Percentiles rank a stretch among this genome's conserved stretches.
Conservation (phyloP, 176 grass and related monocot species). For the Phragmites australis region DNA sequence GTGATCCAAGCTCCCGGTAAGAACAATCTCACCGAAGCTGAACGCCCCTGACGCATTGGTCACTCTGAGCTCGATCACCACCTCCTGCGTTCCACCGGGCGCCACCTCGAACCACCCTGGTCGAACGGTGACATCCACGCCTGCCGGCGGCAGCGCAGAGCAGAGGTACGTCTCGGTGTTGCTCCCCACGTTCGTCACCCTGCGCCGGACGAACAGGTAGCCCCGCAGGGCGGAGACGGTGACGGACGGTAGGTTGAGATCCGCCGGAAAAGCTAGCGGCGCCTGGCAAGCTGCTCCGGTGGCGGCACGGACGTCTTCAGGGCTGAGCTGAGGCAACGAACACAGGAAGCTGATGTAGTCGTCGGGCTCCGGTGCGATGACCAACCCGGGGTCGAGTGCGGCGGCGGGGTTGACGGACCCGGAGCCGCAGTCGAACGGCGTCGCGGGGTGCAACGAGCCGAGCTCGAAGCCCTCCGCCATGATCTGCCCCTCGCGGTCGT, state of each 20-base stretch:
- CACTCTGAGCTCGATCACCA: slow-evolving; percentile 45
- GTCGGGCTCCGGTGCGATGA: slow-evolving; percentile 42
- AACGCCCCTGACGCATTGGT: slow-evolving; percentile 28
- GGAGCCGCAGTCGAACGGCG: slow-evolving; percentile 58
- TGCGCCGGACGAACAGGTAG: slow-evolving; percentile 31
- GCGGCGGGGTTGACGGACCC: slow-evolving; percentile 50
- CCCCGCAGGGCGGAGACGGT: slow-evolving; percentile 52
- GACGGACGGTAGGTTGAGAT: slow-evolving; percentile 68
- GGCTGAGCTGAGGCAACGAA: slow-evolving; percentile 43
- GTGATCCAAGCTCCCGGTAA: slow-evolving; percentile 57
- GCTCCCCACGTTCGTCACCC: slow-evolving; percentile 44
- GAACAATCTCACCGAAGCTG: slow-evolving; percentile 56
- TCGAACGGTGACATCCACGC: slow-evolving; percentile 36
- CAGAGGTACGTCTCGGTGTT: slow-evolving; percentile 53
- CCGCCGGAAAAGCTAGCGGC: slow-evolving; percentile 9
- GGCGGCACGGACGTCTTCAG: not conserved
- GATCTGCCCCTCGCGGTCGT: slow-evolving; percentile 25
- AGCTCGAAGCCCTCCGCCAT: slow-evolving; percentile 45
- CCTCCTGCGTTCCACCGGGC: slow-evolving; percentile 29
- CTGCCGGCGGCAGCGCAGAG: slow-evolving; percentile 32
- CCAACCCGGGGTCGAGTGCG: slow-evolving; percentile 51
- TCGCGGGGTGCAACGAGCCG: slow-evolving; percentile 33
- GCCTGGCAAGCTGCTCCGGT: slow-evolving; percentile 38
- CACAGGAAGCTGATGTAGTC: slow-evolving; percentile 62
- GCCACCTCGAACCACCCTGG: slow-evolving; percentile 56